phyloP scores from a whole-genome alignment of 2,329 filamentous ascomycete genomes.

The Penicillium paneum region DNA sequence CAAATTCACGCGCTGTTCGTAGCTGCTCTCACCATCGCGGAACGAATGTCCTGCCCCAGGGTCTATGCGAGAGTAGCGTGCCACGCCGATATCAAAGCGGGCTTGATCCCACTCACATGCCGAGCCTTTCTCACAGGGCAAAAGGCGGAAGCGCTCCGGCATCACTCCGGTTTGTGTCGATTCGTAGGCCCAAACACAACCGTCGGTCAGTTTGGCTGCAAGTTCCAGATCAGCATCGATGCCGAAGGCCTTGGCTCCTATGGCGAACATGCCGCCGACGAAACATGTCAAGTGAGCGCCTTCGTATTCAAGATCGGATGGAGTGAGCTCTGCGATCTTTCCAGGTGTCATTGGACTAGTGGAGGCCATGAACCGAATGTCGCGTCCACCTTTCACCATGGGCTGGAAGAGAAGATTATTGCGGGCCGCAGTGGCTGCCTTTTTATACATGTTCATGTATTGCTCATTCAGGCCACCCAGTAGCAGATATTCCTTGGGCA shows the following conservation, averaged over 20 bases:
- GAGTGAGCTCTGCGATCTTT: conserved; percentile 13
- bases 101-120: conserved; percentile 54
- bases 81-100: conserved; percentile 21
- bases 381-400: conserved; percentile 42
- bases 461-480: conserved; percentile 44
- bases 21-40: conserved; percentile 23
- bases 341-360: conserved; percentile 24
- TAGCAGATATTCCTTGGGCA: conserved; percentile 50
- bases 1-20: conserved; percentile 24
- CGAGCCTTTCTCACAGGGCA: conserved; percentile 47
- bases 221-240: conserved; percentile 54
- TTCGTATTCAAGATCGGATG: conserved; percentile 46
- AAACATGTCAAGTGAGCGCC: conserved; percentile 60
- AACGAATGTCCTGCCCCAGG: conserved; percentile 31
- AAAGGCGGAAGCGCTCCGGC: conserved; percentile 57
- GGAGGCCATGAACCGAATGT: conserved; percentile 44
- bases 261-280: conserved; percentile 60
- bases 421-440: conserved; percentile 38
- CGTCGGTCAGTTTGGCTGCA: conserved; percentile 56
- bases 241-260: conserved; percentile 57
- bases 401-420: conserved; percentile 46
- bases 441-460: conserved; percentile 45
- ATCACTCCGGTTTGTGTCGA: conserved; percentile 57
- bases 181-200: conserved; percentile 63
- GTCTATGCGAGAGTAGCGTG: conserved; percentile 48